A percentile compares a stretch with the other conserved stretches of the same genome.
Conservation (phyloP, 495 filamentous ascomycete genomes). For the Aspergillus mulundensis region DNA sequence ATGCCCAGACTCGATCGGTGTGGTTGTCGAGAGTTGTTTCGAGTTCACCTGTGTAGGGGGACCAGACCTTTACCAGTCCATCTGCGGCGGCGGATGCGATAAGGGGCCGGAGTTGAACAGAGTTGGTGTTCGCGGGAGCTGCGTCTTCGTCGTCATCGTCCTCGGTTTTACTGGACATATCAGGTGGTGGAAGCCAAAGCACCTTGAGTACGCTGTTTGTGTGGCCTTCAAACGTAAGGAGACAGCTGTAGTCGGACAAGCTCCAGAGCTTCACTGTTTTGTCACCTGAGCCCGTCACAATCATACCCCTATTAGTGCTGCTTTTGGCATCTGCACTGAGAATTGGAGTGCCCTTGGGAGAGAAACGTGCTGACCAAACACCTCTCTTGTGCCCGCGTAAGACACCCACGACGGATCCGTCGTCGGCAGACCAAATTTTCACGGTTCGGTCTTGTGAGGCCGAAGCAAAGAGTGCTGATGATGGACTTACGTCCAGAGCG, state of each 20-base stretch:
- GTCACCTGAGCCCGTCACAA: conserved; percentile 87
- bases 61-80: conserved; percentile 96
- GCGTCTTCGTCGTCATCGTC: conserved; percentile 34
- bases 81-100: conserved; percentile 89
- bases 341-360: conserved; percentile 71
- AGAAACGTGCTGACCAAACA: conserved; percentile 91
- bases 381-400: conserved; percentile 89
- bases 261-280: conserved; percentile 97
- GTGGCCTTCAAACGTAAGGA: conserved; percentile 93
- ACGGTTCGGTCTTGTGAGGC: conserved; percentile 95
- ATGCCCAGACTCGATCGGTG: conserved; percentile 86
- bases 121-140: conserved; percentile 24
- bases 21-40: conserved; percentile 93
- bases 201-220: conserved; percentile 93
- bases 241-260: conserved; percentile 84
- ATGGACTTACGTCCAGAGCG: conserved; percentile 73
- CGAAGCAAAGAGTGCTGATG: conserved; percentile 74
- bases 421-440: conserved; percentile 89
- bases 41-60: conserved; percentile 71
- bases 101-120: conserved; percentile 43
- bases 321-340: conserved; percentile 61
- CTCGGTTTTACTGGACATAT: conserved; percentile 29
- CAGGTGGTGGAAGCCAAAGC: conserved; percentile 72
- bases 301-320: conserved; percentile 62
- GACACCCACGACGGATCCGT: conserved; percentile 83